Evolutionary conservation across 345 rosid species (phyloP).

Genomic region (Dimocarpus longan): DNA sequence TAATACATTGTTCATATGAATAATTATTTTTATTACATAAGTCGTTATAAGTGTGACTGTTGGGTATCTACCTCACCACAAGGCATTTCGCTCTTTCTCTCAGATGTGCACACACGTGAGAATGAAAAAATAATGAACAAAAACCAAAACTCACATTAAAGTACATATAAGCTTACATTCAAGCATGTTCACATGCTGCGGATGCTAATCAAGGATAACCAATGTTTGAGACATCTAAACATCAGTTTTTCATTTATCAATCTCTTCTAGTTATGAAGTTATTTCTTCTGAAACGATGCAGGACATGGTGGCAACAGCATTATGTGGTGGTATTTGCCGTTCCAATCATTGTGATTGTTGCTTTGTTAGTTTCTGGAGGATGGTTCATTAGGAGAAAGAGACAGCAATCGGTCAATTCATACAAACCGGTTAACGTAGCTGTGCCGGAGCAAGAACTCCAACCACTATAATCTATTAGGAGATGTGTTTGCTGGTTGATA

Average conservation of each 20-base stretch:
- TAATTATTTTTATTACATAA: not conserved
- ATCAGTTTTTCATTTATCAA: not conserved
- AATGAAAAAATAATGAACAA: constrained; percentile 1
- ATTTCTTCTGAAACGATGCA: constrained; percentile 31
- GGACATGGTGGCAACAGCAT: constrained; percentile 64
- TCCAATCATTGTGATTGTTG: constrained; percentile 24
- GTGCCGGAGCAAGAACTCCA: constrained; percentile 68
- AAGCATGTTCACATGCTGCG: not conserved
- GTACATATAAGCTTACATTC: not conserved
- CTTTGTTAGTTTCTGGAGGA: constrained; percentile 41
- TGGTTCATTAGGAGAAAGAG: constrained; percentile 54
- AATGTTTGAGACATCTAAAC: not conserved
- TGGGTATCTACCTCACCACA: not conserved
- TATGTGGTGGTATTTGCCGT: constrained; percentile 28
- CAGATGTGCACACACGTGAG: not conserved
- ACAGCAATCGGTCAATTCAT: constrained; percentile 38
- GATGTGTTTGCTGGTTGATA: constrained; percentile 1
- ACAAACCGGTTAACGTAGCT: constrained; percentile 55
- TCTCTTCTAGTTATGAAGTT: not conserved
- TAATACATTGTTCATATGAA: not conserved
- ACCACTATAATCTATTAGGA: constrained; percentile 36
- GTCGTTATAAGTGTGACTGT: too few species aligned
- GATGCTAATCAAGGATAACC: not conserved
- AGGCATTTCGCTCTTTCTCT: not conserved
- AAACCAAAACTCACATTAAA: not conserved